Base-by-base conservation (phyloP, 371 early-diverging fungal genomes). In the Syncephalastrum racemosum region DNA sequence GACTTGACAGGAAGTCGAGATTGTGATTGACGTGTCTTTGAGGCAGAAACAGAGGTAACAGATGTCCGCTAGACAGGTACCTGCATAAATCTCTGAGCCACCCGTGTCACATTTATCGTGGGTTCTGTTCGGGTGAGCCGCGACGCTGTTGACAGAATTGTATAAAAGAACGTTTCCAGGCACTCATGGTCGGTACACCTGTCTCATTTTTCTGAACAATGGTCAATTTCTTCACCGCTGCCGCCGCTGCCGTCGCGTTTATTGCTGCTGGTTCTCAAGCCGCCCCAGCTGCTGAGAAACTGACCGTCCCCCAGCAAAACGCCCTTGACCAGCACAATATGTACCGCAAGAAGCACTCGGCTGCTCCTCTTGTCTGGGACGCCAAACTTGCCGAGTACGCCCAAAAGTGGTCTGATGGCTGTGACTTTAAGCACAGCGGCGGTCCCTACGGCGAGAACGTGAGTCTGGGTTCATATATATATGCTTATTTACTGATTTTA, bases 381-480 rank as follows among this genome's bases (percentile, higher is more conserved):
- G 36, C 15, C 15, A 67, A 52, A 3, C 47, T 73, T 7, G 83
- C 75, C 36, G 43, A 23, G 0, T 77, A 68, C 49, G 80, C 76
- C n/a, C 69, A 75, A 57, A 63, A 72, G 16, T 77, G 71, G 70
- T 64, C 73, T 47, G 60, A 68, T 49, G 27, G 42, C 23, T 82
- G 79, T 54, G 16, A 51, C n/a, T 78, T 73, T 44, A 24, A 64
- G 39, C 78, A 79, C 53, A 76, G 73, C 36, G 46, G 0, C 71
- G 58, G 65, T 12, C 41, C 39, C 43, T 71, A 68, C 40, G 80
- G 75, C 40, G 83, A 83, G 59, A 83, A 83, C 62, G 36, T 31
- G 36, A 31, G 36, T 31, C 75, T 20, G 73, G 75, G 2, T 70
- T 72, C 63, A 10, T 31, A 5, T 2, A 31, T 31, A 31, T 10